phyloP scores from a whole-genome alignment of 805 yeast species.

The Candida caryicola region DNA sequence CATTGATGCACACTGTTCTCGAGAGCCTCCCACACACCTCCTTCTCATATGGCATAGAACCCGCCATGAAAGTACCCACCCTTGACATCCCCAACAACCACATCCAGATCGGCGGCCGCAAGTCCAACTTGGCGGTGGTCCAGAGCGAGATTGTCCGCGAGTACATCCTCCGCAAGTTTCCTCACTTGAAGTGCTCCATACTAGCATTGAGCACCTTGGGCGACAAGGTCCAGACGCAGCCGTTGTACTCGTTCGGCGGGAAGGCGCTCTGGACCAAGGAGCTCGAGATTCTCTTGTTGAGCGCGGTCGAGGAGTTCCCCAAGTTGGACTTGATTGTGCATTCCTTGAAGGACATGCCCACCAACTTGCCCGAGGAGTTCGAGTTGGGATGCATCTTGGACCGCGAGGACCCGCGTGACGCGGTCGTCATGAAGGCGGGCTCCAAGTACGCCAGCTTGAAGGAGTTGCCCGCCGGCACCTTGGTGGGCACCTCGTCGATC shows the following conservation, averaged over 20 bases:
- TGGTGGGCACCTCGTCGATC: constrained; percentile 93
- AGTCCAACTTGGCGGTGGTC: constrained; percentile 79
- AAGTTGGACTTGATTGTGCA: constrained; percentile 88
- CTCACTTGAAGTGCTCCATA: constrained; percentile 69
- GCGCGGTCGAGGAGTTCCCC: constrained; percentile 57
- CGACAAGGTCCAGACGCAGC: constrained; percentile 80
- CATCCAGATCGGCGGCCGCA: constrained; percentile 79
- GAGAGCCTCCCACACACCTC: not conserved
- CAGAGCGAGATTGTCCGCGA: constrained; percentile 77
- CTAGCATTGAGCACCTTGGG: constrained; percentile 84
- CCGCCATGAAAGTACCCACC: not conserved
- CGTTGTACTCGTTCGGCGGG: constrained; percentile 93
- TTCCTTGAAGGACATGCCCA: constrained; percentile 91
- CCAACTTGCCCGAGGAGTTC: constrained; percentile 83
- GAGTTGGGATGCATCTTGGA: constrained; percentile 82
- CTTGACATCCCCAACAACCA: constrained; percentile 25
- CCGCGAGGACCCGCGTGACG: constrained; percentile 93
- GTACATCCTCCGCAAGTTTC: constrained; percentile 55
- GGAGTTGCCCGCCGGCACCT: constrained; percentile 80
- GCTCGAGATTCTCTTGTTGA: constrained; percentile 72
- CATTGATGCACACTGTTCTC: not conserved
- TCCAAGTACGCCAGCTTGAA: constrained; percentile 60
- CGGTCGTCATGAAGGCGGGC: constrained; percentile 68
- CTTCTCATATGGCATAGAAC: not conserved
- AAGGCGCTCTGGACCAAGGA: constrained; percentile 96